phyloP scores from a whole-genome alignment of 306 rosid species.

The Castanea crenata region DNA sequence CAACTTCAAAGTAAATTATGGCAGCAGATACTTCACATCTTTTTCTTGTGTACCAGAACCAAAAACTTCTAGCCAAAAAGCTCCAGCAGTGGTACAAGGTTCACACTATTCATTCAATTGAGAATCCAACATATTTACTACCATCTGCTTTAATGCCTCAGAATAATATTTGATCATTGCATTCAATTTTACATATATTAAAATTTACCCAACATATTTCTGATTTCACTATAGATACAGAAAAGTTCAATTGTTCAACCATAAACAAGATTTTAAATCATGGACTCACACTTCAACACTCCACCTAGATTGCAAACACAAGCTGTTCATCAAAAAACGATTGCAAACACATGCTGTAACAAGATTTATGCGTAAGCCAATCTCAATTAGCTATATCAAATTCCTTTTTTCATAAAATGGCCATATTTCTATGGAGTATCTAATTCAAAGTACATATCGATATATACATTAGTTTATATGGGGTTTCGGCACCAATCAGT shows the following conservation, averaged over 20 bases:
- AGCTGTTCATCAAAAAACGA: background rate
- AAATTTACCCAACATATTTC: background rate
- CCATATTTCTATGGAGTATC: background rate
- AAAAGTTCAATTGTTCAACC: background rate
- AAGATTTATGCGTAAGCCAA: background rate
- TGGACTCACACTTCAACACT: background rate
- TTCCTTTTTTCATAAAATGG: background rate
- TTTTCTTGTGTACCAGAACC: background rate
- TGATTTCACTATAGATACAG: background rate
- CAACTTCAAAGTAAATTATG: too few relatives aligned
- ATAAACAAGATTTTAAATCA: background rate
- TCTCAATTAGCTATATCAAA: background rate
- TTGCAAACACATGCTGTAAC: background rate
- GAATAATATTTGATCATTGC: background rate
- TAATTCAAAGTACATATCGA: too few relatives aligned
- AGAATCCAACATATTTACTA: background rate
- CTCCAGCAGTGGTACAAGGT: background rate
- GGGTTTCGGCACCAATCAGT: too few relatives aligned
- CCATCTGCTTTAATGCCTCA: background rate
- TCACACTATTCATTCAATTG: background rate
- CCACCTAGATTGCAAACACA: background rate
- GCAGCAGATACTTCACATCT: too few relatives aligned
- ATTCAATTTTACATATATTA: background rate
- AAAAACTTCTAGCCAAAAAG: background rate
- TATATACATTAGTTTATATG: too few relatives aligned